phyloP scores from a whole-genome alignment of 225 moss, liverwort and hornwort species.

The Pleurozium schreberi region DNA sequence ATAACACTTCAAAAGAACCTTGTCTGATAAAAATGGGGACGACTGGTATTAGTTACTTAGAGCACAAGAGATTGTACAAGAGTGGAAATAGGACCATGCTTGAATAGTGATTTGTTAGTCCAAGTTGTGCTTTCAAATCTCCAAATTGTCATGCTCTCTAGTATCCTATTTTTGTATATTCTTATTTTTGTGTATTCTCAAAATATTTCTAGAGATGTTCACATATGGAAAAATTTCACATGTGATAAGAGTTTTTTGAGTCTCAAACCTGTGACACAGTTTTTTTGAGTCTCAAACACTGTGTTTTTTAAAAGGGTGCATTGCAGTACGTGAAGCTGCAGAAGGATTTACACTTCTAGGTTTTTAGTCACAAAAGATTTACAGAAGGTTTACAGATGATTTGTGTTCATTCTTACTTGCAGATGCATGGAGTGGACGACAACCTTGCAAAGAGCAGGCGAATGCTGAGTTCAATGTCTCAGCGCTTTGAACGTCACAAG shows the following conservation, averaged over 20 bases:
- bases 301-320: not conserved
- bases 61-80: not conserved
- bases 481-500: constrained; percentile 60
- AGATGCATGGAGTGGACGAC: constrained; percentile 70
- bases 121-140: no score
- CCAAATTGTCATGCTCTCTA: not conserved
- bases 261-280: not conserved
- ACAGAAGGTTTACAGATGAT: not conserved
- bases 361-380: not conserved
- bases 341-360: not conserved
- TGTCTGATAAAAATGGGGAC: not conserved
- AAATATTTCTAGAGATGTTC: not conserved
- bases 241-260: not conserved
- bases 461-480: constrained; percentile 58
- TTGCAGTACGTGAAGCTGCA: not conserved
- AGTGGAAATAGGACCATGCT: not conserved
- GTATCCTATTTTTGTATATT: not conserved
- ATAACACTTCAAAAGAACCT: not conserved
- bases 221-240: no score
- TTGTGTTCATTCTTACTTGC: not conserved
- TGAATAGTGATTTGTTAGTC: not conserved
- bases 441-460: constrained; percentile 54
- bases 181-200: not conserved
- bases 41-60: not conserved
- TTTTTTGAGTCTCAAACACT: not conserved